A percentile compares a stretch with the other conserved stretches of the same genome.
Evolutionary conservation across 768 basidiomycete species (phyloP).

Genomic region (Pisolithus orientalis): DNA sequence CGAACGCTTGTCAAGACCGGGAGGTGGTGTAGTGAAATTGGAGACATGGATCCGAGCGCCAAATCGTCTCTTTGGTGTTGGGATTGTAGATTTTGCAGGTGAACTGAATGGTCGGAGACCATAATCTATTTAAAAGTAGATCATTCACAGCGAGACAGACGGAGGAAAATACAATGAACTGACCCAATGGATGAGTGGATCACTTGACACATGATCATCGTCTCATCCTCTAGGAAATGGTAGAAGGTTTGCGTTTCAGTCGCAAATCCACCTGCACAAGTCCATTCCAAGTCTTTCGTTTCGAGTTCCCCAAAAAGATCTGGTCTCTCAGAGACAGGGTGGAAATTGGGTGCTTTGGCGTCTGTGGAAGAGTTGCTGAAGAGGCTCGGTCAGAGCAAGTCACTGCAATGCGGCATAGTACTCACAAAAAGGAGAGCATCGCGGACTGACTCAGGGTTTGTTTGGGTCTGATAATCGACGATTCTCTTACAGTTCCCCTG

Average conservation of each 20-base stretch:
- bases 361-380: slow-evolving; percentile 55
- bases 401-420: slow-evolving; percentile 13
- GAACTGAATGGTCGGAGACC: slow-evolving; percentile 94
- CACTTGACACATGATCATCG: slow-evolving; percentile 72
- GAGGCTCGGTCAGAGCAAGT: slow-evolving; percentile 10
- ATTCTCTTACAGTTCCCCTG: neutral
- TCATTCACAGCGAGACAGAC: slow-evolving; percentile 3
- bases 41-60: slow-evolving; percentile 83
- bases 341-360: slow-evolving; percentile 71
- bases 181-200: slow-evolving; percentile 89
- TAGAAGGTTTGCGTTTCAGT: slow-evolving; percentile 93
- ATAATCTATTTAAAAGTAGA: slow-evolving; percentile 48
- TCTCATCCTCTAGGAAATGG: slow-evolving; percentile 73
- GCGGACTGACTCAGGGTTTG: neutral
- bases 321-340: slow-evolving; percentile 62
- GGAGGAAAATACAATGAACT: slow-evolving; percentile 25
- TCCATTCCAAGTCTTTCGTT: slow-evolving; percentile 74
- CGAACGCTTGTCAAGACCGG: slow-evolving; percentile 78
- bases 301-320: slow-evolving; percentile 74
- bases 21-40: slow-evolving; percentile 73
- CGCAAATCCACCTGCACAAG: slow-evolving; percentile 74
- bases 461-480: neutral
- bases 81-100: slow-evolving; percentile 85
- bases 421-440: slow-evolving; percentile 82
- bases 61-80: slow-evolving; percentile 61